phyloP scores from a whole-genome alignment of 129 eudicot genomes.

The Flaveria linearis region DNA sequence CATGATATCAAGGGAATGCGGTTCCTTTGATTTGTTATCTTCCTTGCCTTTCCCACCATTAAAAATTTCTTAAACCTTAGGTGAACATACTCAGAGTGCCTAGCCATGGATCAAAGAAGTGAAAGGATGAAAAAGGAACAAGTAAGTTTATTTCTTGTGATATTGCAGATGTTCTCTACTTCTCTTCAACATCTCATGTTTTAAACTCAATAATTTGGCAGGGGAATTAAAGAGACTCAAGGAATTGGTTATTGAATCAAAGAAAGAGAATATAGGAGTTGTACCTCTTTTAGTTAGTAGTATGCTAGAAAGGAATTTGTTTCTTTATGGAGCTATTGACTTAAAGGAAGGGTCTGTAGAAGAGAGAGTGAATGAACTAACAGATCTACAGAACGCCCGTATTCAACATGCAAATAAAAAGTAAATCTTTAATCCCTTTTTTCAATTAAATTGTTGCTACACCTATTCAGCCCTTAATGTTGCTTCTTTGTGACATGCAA shows the following conservation, averaged over 20 bases:
- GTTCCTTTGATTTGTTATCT: too few relatives aligned
- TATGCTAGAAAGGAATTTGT: slow-evolving; percentile 69
- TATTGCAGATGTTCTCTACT: not conserved
- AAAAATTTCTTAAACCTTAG: too few relatives aligned
- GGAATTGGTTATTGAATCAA: slow-evolving; percentile 60
- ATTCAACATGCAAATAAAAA: slow-evolving; percentile 62
- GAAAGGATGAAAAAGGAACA: too few relatives aligned
- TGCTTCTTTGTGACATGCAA: not conserved
- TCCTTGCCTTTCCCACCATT: too few relatives aligned
- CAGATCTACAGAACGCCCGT: slow-evolving; percentile 57
- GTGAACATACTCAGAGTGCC: too few relatives aligned
- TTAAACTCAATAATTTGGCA: slow-evolving; percentile 31
- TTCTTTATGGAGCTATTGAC: slow-evolving; percentile 73
- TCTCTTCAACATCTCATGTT: not conserved
- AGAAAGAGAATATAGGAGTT: slow-evolving; percentile 46
- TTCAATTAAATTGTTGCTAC: not conserved
- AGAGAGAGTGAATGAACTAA: slow-evolving; percentile 67
- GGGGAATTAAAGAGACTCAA: slow-evolving; percentile 65
- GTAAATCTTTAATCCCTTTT: slow-evolving; percentile 35
- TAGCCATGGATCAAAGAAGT: too few relatives aligned
- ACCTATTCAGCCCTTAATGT: not conserved
- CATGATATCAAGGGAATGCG: too few relatives aligned
- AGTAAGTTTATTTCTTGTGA: not conserved
- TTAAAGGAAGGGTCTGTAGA: slow-evolving; percentile 59
- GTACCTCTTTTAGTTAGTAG: slow-evolving; percentile 54